Conservation (phyloP, 1,284 basidiomycete genomes). For the Mycosarcoma mackinlayi region DNA sequence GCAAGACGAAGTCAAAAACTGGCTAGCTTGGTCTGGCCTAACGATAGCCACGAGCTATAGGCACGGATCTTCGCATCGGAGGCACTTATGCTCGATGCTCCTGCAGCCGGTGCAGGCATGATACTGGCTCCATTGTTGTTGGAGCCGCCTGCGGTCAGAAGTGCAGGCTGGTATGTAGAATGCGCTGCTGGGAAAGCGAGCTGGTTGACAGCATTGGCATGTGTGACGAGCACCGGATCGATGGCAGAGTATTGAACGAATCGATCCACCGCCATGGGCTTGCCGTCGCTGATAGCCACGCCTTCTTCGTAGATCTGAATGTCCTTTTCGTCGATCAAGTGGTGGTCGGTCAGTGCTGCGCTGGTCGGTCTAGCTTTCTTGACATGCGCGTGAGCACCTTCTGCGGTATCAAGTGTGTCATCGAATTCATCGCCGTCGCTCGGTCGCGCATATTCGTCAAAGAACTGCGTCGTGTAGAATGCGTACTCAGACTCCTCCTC, state of each 20-base stretch:
- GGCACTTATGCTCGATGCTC: constrained; percentile 6
- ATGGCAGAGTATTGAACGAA: constrained; percentile 24
- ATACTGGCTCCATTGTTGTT: not conserved
- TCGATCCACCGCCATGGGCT: constrained; percentile 17
- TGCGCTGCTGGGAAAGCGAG: constrained; percentile 4
- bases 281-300: constrained; percentile 28
- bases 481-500: constrained; percentile 46
- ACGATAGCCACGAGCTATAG: constrained; percentile 47
- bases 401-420: not conserved
- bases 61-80: constrained; percentile 51
- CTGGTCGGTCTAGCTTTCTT: not conserved
- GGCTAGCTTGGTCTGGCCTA: constrained; percentile 41
- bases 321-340: constrained; percentile 48
- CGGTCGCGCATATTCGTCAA: constrained; percentile 31
- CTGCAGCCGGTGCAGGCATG: not conserved
- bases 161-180: constrained; percentile 1
- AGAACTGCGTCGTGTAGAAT: constrained; percentile 49
- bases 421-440: constrained; percentile 9
- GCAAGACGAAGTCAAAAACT: constrained; percentile 22
- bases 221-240: constrained; percentile 36
- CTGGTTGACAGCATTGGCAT: constrained; percentile 33
- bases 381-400: not conserved
- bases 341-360: constrained; percentile 30
- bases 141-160: constrained; percentile 3
- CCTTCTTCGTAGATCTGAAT: constrained; percentile 54